Conservation (phyloP, 2,329 filamentous ascomycete species). For the Cladophialophora exuberans region DNA sequence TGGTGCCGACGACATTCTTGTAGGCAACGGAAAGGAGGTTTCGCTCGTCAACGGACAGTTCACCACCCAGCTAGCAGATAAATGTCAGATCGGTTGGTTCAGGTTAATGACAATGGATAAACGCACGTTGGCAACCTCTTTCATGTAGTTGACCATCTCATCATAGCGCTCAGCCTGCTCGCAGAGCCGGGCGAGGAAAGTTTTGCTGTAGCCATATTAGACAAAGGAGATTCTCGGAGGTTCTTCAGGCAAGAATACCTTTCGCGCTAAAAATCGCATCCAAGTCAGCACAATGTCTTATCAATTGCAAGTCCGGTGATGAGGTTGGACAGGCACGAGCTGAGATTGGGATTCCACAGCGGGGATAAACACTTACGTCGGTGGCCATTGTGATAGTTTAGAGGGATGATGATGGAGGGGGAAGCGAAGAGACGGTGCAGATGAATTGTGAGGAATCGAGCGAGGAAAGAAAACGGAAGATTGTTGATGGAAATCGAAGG, state of each 20-base stretch:
- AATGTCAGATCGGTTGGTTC: constrained; percentile 26
- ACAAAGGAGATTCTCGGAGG: constrained; percentile 30
- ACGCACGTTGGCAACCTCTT: constrained; percentile 94
- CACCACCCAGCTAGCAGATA: constrained; percentile 65
- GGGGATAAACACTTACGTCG: constrained; percentile 57
- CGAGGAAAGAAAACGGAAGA: constrained; percentile 21
- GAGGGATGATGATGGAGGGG: constrained; percentile 18
- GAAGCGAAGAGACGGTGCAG: constrained; percentile 20
- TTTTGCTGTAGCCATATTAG: constrained; percentile 74
- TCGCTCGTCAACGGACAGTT: constrained; percentile 70
- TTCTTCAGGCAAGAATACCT: constrained; percentile 56
- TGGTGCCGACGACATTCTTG: constrained; percentile 99
- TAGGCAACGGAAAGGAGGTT: constrained; percentile 98
- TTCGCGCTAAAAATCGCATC: constrained; percentile 62
- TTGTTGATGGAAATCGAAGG: constrained; percentile 31
- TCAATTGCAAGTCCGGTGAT: constrained; percentile 40
- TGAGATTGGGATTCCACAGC: constrained; percentile 15
- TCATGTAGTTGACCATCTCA: constrained; percentile 99
- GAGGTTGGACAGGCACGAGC: constrained; percentile 38
- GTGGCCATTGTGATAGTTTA: constrained; percentile 58
- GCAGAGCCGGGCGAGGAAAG: constrained; percentile 98
- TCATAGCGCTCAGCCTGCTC: constrained; percentile 99
- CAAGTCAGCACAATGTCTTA: constrained; percentile 44
- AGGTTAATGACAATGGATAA: constrained; percentile 17
- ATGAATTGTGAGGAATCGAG: constrained; percentile 56